Evolutionary conservation across 495 filamentous ascomycete genomes (phyloP).

Genomic region (Saxophila tyrrhenica): DNA sequence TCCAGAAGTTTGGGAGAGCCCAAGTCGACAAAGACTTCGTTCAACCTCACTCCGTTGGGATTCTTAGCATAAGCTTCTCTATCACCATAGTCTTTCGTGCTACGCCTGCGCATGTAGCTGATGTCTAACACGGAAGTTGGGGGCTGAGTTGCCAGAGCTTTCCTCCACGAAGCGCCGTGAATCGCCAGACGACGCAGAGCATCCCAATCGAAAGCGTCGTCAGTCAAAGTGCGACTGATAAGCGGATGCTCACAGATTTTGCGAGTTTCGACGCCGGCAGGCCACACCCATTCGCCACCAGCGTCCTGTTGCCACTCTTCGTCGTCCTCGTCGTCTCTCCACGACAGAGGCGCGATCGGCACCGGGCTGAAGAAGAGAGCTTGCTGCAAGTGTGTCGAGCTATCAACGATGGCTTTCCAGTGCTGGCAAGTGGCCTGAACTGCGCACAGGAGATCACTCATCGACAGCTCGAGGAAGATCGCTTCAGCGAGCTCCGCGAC

Average conservation of each 20-base stretch:
- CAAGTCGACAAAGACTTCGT: not conserved
- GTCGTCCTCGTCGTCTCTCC: not conserved
- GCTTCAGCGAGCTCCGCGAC: not conserved
- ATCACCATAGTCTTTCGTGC: too few species aligned
- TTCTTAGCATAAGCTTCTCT: not conserved
- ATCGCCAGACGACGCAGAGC: not conserved
- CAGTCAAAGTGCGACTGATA: not conserved
- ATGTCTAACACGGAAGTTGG: not conserved
- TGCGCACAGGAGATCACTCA: not conserved
- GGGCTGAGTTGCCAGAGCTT: not conserved
- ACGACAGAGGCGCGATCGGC: not conserved
- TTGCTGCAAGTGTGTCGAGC: not conserved
- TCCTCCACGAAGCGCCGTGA: not conserved
- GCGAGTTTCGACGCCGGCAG: too few species aligned
- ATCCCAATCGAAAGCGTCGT: not conserved
- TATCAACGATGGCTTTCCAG: not conserved
- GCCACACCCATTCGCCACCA: not conserved
- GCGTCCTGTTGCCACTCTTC: too few species aligned
- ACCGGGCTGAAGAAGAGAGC: slow-evolving; percentile 3
- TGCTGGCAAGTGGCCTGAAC: not conserved
- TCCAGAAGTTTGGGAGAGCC: not conserved
- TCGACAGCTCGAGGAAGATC: not conserved
- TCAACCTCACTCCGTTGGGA: not conserved
- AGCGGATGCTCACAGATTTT: not conserved
- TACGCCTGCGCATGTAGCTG: too few species aligned